phyloP scores from a whole-genome alignment of 176 grass and related monocot genomes.

The Typha latifolia region DNA sequence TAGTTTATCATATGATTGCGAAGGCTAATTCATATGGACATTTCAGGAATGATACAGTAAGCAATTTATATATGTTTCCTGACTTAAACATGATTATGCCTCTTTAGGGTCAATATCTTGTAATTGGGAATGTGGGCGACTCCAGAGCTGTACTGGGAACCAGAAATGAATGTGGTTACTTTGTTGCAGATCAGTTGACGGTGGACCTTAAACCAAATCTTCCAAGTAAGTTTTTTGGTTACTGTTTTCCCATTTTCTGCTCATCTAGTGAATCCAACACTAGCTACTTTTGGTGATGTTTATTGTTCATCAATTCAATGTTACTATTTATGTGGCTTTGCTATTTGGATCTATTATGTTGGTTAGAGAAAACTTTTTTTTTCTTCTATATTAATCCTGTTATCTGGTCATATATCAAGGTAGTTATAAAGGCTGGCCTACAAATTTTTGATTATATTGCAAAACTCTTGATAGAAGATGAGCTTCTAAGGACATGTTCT shows the following conservation, averaged over 20 bases:
- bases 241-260: not conserved
- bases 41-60: slow-evolving; percentile 8
- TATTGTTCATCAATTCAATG: not conserved
- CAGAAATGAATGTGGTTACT: slow-evolving; percentile 52
- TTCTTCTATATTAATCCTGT: not conserved
- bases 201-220: slow-evolving; percentile 95
- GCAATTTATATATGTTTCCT: slow-evolving; percentile 4
- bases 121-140: slow-evolving; percentile 86
- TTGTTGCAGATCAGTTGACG: slow-evolving; percentile 68
- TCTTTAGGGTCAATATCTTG: slow-evolving; percentile 67
- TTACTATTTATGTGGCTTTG: not conserved
- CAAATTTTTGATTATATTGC: not conserved
- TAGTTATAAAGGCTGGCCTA: not conserved
- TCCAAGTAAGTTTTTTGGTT: slow-evolving; percentile 44
- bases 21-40: slow-evolving; percentile 14
- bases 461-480: not conserved
- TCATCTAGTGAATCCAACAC: not conserved
- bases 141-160: slow-evolving; percentile 78
- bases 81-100: slow-evolving; percentile 8
- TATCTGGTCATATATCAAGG: not conserved
- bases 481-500: not conserved
- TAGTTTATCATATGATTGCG: not conserved
- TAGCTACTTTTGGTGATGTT: not conserved
- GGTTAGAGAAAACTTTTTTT: not conserved
- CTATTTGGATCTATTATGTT: not conserved